Base-by-base conservation (phyloP, 2,329 filamentous ascomycete genomes). In the Triangularia setosa region DNA sequence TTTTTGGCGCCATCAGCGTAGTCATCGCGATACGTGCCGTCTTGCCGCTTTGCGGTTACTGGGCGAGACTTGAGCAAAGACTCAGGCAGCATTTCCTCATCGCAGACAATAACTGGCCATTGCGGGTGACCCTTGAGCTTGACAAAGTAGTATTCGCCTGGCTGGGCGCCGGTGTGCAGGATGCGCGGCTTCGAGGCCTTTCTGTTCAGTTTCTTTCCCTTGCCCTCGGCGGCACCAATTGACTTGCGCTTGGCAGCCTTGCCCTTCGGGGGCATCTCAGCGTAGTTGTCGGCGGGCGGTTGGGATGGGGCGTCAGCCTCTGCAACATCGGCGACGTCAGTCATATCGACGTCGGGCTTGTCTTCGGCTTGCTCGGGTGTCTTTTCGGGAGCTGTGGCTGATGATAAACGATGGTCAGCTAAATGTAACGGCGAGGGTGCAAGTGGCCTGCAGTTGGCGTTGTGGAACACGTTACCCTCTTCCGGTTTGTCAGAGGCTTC, bases 41-140 rank as follows among this genome's bases (percentile, higher is more conserved):
- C 94, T 23, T 86, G 80, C 64, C 90, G 87, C 71, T 87, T 88
- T 23, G 94, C 93, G 54, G 92, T 93, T 61, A 96, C 91, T 8
- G 94, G 95, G 66, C 95, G 90, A 55, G 85, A 86, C 72, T 84
- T 90, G 62, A 96, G 79, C 24, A 99, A 84, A 14, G 84, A 87
- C 64, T 88, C 83, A 1, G 95, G 94, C 21, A 99, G 87, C 89
- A 99, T 98, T 67, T 90, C 88, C 77, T 99, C 94, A 75, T 97
- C 93, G 76, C 92, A 95, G 71, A 99, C 87, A 74, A 99, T 91
- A 62, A 92, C 90, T 16, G 95, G 95, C 95, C 95, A 99, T 44
- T 92, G 89, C 30, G 95, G 92, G 77, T 92, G 96, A 65, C 94
- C 95, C 83, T 96, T 97, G 77, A 99, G 88, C 77, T 93, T 91